Conservation (phyloP, 306 rosid genomes). For the Fragaria ananassa region DNA sequence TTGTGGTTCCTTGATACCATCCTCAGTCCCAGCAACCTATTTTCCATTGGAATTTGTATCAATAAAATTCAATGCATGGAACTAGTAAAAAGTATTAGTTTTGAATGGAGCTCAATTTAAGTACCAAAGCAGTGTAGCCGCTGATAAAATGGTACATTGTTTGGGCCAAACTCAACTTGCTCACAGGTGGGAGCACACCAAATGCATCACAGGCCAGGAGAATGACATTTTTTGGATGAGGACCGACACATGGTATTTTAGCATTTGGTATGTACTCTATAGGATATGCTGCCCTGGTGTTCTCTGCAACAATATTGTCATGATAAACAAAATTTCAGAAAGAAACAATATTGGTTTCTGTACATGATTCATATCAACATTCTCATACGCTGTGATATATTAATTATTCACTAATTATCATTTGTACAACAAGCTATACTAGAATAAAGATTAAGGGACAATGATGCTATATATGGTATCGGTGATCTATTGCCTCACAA, state of each 20-base stretch:
- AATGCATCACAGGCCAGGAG: slow-evolving; percentile 92
- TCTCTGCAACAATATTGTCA: slow-evolving; percentile 45
- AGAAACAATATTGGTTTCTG: neutral
- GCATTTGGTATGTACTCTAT: slow-evolving; percentile 94
- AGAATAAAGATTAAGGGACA: neutral
- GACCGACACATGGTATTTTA: slow-evolving; percentile 82
- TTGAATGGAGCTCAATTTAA: neutral
- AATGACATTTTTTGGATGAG: slow-evolving; percentile 85
- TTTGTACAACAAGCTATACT: neutral
- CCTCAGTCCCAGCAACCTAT: slow-evolving; percentile 93
- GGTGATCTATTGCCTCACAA: neutral
- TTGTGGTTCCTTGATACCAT: slow-evolving; percentile 87
- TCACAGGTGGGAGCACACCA: slow-evolving; percentile 92
- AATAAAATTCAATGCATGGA: neutral
- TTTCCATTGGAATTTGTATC: neutral
- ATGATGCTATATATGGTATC: neutral
- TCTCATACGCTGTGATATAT: neutral
- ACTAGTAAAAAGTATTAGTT: neutral
- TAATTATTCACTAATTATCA: neutral
- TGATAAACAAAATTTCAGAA: neutral
- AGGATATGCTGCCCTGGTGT: slow-evolving; percentile 89
- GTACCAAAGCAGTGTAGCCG: slow-evolving; percentile 91
- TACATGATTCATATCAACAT: neutral
- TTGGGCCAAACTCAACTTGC: slow-evolving; percentile 81
- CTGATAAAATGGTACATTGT: slow-evolving; percentile 98